A percentile compares a stretch with the other conserved stretches of the same genome.
phyloP scores from a whole-genome alignment of 768 basidiomycete genomes.

The Leccinellum rugosiceps region DNA sequence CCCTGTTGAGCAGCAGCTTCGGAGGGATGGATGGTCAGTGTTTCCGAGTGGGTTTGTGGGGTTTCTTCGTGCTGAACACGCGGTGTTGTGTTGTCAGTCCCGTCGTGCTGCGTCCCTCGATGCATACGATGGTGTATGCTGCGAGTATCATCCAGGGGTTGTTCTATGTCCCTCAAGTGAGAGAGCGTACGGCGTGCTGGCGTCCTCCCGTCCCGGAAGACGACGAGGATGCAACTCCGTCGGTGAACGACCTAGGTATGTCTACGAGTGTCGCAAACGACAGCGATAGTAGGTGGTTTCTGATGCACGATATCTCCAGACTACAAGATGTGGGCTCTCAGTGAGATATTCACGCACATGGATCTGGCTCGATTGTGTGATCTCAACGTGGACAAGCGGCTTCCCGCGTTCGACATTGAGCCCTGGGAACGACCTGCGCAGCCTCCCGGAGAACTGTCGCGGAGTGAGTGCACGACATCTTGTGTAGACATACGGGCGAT shows the following conservation, averaged over 20 bases:
- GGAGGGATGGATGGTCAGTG: slow-evolving; percentile 58
- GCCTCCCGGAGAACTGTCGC: slow-evolving; percentile 42
- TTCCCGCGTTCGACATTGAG: slow-evolving; percentile 45
- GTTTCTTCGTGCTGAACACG: background rate
- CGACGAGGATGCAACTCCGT: slow-evolving; percentile 21
- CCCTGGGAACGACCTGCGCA: slow-evolving; percentile 36
- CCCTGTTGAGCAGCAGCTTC: slow-evolving; percentile 48
- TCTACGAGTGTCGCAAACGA: slow-evolving; percentile 8
- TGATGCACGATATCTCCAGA: slow-evolving; percentile 32
- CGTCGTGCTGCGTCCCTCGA: slow-evolving; percentile 61
- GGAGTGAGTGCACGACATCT: slow-evolving; percentile 27
- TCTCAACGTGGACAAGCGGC: slow-evolving; percentile 49
- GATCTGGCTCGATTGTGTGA: slow-evolving; percentile 60
- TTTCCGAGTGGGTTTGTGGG: background rate
- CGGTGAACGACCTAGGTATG: slow-evolving; percentile 37
- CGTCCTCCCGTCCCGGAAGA: slow-evolving; percentile 23
- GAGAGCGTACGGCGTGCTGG: slow-evolving; percentile 40
- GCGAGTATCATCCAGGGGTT: slow-evolving; percentile 54
- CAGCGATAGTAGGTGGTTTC: background rate
- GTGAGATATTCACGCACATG: slow-evolving; percentile 68
- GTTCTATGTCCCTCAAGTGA: slow-evolving; percentile 70
- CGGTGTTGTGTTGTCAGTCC: slow-evolving; percentile 45
- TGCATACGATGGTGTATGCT: slow-evolving; percentile 51
- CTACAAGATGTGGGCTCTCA: slow-evolving; percentile 49
- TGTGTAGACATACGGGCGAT: slow-evolving; percentile 3